Conservation (phyloP, 331 rosid species). For the Pyrus hybrid region DNA sequence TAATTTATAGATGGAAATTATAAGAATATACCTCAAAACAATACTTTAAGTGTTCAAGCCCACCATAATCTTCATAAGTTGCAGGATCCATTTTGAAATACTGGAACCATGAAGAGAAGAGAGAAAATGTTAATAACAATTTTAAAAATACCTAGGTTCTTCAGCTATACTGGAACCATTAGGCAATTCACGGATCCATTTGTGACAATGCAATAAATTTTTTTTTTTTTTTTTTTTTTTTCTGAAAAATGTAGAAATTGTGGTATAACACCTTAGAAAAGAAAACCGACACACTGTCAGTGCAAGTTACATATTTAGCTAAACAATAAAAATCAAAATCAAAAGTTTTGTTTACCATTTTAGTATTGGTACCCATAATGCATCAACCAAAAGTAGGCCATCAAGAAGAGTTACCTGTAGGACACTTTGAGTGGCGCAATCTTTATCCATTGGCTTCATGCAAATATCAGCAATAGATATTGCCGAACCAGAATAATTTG, state of each 20-base stretch:
- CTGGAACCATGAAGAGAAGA: conserved; percentile 37
- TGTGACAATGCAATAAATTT: background rate
- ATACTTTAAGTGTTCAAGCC: conserved; percentile 79
- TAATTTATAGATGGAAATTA: conserved; percentile 5
- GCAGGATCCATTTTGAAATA: conserved; percentile 86
- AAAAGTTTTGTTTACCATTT: background rate
- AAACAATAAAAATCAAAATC: background rate
- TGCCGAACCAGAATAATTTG: conserved; percentile 62
- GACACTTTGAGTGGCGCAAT: conserved; percentile 91
- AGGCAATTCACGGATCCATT: background rate
- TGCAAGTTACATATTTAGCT: background rate
- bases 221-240: too few relatives aligned
- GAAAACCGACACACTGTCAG: background rate
- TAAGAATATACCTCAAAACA: conserved; percentile 72
- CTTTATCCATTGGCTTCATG: conserved; percentile 89
- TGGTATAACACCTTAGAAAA: background rate
- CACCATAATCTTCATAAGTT: conserved; percentile 70
- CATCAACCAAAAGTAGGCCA: background rate
- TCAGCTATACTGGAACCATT: background rate
- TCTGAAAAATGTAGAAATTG: background rate
- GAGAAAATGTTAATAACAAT: conserved; percentile 10
- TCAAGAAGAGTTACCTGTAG: conserved; percentile 57
- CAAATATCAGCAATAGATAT: conserved; percentile 81
- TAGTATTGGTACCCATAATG: background rate
- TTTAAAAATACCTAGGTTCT: background rate